A percentile compares a stretch with the other conserved stretches of the same genome.
Evolutionary conservation across 2,329 filamentous ascomycete species (phyloP).

Genomic region (Trichoderma harzianum): DNA sequence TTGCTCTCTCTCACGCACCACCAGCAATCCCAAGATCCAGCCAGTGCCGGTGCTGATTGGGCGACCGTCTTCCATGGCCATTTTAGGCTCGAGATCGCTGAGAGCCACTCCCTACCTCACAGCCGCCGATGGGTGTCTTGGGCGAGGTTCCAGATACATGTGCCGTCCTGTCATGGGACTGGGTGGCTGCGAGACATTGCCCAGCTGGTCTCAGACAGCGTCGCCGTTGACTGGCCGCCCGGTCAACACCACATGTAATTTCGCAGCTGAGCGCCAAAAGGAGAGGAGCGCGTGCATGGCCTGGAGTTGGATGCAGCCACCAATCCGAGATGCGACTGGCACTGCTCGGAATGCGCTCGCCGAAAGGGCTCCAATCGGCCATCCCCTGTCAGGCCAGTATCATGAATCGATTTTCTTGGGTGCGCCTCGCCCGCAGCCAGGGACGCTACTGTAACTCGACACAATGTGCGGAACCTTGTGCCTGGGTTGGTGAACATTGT

Average conservation of each 20-base stretch:
- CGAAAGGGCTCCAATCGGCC: conserved; percentile 3
- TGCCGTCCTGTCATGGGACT: conserved; percentile 17
- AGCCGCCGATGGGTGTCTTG: conserved; percentile 8
- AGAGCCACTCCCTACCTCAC: conserved; percentile 8
- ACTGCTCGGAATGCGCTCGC: conserved; percentile 12
- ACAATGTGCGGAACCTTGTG: not conserved
- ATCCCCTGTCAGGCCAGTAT: conserved; percentile 2
- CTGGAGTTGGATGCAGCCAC: conserved; percentile 3
- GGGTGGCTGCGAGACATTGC: conserved; percentile 19
- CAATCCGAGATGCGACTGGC: not conserved
- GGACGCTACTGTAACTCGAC: not conserved
- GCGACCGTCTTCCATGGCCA: not conserved
- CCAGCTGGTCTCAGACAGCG: conserved; percentile 11
- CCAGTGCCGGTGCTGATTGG: conserved; percentile 8
- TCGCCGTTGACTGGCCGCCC: conserved; percentile 8
- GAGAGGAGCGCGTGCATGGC: not conserved
- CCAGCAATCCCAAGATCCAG: conserved; percentile 2
- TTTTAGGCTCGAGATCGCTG: conserved; percentile 14
- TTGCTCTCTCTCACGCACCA: not conserved
- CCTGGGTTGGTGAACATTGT: not conserved
- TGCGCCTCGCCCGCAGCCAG: not conserved
- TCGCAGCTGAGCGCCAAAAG: not conserved
- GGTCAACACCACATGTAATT: not conserved
- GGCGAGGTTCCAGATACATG: conserved; percentile 10
- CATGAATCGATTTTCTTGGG: not conserved